Conservation (phyloP, 1,139 yeast genomes). For the Magnusiomyces starmeri region DNA sequence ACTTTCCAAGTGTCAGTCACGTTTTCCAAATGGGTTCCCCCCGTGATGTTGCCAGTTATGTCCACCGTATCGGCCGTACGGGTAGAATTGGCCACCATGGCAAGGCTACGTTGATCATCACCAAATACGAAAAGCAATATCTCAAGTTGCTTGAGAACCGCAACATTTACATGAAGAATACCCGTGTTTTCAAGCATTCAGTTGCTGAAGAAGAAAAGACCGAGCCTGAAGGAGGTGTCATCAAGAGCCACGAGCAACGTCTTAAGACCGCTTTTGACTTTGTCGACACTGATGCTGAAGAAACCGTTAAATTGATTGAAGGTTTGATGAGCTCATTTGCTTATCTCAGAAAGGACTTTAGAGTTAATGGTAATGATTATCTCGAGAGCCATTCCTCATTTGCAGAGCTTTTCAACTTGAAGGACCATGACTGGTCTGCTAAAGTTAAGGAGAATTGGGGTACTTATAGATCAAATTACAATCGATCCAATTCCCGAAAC, state of each 20-base stretch:
- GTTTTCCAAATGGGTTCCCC: conserved; percentile 80
- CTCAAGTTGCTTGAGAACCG: conserved; percentile 19
- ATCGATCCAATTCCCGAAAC: not conserved
- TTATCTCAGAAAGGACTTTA: conserved; percentile 14
- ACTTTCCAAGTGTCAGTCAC: conserved; percentile 76
- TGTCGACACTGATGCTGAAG: conserved; percentile 12
- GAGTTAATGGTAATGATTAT: conserved; percentile 15
- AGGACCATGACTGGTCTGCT: not conserved
- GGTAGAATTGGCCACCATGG: conserved; percentile 90
- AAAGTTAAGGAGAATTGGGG: conserved; percentile 1
- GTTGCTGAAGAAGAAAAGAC: conserved; percentile 3
- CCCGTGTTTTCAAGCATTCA: conserved; percentile 6
- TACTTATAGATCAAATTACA: not conserved
- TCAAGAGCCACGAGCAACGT: not conserved
- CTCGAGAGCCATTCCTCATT: conserved; percentile 7
- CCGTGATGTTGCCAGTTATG: conserved; percentile 63
- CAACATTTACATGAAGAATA: conserved; percentile 22
- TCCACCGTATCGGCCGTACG: conserved; percentile 94
- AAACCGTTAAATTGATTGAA: conserved; percentile 9
- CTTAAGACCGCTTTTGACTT: conserved; percentile 13
- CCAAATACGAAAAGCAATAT: conserved; percentile 24
- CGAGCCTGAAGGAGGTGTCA: not conserved
- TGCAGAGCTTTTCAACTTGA: conserved; percentile 3
- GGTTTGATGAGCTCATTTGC: conserved; percentile 13
- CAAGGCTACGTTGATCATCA: conserved; percentile 30